Base-by-base conservation (phyloP, 306 rosid genomes). In the Fragaria vesca region DNA sequence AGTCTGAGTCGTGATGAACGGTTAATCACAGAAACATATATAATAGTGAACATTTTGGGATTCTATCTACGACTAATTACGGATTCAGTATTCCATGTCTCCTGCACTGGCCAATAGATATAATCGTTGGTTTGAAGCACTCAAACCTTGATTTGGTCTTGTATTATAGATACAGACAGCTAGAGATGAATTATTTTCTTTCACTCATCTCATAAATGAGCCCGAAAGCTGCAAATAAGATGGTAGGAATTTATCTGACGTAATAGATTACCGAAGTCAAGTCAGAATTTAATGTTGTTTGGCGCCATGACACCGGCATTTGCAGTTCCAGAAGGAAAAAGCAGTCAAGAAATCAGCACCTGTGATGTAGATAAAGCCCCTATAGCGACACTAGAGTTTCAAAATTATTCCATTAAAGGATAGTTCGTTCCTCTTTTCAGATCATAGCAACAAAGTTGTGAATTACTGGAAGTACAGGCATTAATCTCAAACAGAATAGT, bases 381-480 rank as follows among this genome's bases (percentile, higher is more conserved):
- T n/a, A 58, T 17, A 15, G 26, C 26, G 3, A 18, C 69, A 58
- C 17, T 12, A 18, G 32, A 66, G 20, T 46, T 60, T 46, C 10
- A 18, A 24, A 54, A 12, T 58, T 21, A 58, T 40, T 45, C 78
- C 71, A 18, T 61, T 75, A 45, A 75, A 45, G 66, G 45, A 75
- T 75, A 61, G 71, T 62, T 75, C 32, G 60, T 75, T 61, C 11
- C 18, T 18, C 60, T 61, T 75, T 18, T 1, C 57, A 61, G 71
- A 61, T 74, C 45, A 61, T 30, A 62, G 46, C 47, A 28, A 75
- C 32, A 10, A 60, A 75, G 47, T 61, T 10, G 71, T 42, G 4
- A 60, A 42, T 8, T 73, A 30, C 5, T 60, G 55, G 69, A 74
- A 57, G 55, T 21, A 24, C 77, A 74, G 28, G 57, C 69, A 74